Percentiles rank a stretch among this genome's conserved stretches.
Evolutionary conservation across 208 protist genomes (phyloP).

Genomic region (Crithidia thermophila): DNA sequence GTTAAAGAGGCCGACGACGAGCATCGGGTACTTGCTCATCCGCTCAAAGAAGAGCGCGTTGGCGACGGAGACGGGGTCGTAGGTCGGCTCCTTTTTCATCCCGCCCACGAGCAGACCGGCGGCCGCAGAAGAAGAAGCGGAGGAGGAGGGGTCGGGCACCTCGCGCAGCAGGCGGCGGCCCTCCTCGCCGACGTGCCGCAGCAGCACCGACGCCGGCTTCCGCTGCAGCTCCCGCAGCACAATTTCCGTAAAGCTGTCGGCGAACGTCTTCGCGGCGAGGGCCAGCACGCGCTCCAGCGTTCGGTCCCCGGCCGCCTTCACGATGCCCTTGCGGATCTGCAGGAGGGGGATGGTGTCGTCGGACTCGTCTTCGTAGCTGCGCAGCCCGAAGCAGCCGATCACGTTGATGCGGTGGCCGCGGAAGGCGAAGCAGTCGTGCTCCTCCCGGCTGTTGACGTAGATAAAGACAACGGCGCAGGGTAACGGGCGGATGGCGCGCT

Average conservation of each 20-base stretch:
- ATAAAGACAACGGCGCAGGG: constrained; percentile 73
- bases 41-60: constrained; percentile 46
- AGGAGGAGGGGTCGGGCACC: neutral
- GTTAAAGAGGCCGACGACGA: constrained; percentile 53
- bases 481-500: constrained; percentile 55
- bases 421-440: constrained; percentile 68
- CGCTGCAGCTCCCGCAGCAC: constrained; percentile 28
- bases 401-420: constrained; percentile 63
- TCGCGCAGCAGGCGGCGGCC: constrained; percentile 15
- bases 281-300: constrained; percentile 70
- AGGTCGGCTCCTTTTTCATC: neutral
- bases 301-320: constrained; percentile 75
- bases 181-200: constrained; percentile 20
- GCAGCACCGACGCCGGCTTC: neutral
- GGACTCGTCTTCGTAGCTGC: constrained; percentile 37
- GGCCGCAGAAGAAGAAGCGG: too few relatives aligned
- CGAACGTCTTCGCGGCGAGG: constrained; percentile 48
- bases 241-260: constrained; percentile 53
- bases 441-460: constrained; percentile 59
- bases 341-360: constrained; percentile 48
- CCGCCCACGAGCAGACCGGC: too few relatives aligned
- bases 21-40: constrained; percentile 27
- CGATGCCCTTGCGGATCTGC: constrained; percentile 56
- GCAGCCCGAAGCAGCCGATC: constrained; percentile 71
- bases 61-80: constrained; percentile 21